These are phyloP conservation scores for Hyphopichia wangnamkhiaoensis DNA, from an alignment of 1,139 yeast species.

Conservation along the genomic window DNA sequence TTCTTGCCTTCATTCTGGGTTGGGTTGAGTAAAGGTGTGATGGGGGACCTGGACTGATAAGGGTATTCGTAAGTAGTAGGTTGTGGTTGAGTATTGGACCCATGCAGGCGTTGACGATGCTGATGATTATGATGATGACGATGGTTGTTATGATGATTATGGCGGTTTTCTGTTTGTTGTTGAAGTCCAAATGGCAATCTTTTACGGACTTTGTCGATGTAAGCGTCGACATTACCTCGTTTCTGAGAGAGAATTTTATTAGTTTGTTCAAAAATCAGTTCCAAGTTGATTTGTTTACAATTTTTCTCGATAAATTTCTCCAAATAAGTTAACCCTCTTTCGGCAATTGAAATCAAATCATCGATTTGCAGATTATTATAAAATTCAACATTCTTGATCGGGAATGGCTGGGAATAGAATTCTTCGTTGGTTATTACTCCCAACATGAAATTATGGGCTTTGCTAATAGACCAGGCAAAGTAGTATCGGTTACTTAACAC, in stretches of 20 bases:
- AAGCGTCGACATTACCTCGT: not conserved
- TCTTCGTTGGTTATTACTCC: slow-evolving; percentile 22
- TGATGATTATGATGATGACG: no score
- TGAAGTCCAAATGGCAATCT: not conserved
- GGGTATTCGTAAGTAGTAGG: no score
- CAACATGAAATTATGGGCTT: slow-evolving; percentile 33
- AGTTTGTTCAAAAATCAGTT: slow-evolving; percentile 1
- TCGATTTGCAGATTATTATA: slow-evolving; percentile 11
- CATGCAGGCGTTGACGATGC: no score
- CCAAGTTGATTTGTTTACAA: slow-evolving; percentile 2
- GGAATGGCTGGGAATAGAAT: slow-evolving; percentile 16
- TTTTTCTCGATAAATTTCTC: slow-evolving; percentile 8
- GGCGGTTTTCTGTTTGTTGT: no score
- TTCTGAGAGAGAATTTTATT: not conserved
- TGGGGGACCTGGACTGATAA: no score
- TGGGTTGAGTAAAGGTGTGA: no score
- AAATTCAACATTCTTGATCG: not conserved
- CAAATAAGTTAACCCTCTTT: not conserved
- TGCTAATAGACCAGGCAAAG: slow-evolving; percentile 46
- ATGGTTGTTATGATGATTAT: no score
- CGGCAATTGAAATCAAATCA: slow-evolving; percentile 11
- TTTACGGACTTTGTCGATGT: not conserved
- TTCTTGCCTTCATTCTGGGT: no score
- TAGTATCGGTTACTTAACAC: slow-evolving; percentile 36
- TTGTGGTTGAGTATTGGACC: no score